phyloP scores from a whole-genome alignment of 345 rosid species.

The Salix udensis region DNA sequence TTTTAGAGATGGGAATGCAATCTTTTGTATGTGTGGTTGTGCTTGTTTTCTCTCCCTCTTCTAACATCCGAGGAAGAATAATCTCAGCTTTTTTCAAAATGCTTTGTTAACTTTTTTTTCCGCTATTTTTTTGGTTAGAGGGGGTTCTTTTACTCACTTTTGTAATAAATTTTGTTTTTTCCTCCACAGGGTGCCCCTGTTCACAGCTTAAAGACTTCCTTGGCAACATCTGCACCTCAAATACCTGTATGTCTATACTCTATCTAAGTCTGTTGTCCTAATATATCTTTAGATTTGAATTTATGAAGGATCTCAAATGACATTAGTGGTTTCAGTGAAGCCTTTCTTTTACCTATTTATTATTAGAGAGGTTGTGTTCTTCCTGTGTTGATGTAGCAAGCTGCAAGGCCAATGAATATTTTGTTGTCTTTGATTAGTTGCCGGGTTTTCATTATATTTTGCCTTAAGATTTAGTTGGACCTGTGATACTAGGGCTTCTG shows the following conservation, averaged over 20 bases:
- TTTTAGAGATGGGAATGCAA: neutral
- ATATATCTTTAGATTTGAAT: neutral
- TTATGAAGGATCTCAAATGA: neutral
- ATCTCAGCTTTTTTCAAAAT: neutral
- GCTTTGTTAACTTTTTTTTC: neutral
- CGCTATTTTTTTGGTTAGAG: neutral
- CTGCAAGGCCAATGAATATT: neutral
- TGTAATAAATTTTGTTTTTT: neutral
- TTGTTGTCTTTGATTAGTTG: neutral
- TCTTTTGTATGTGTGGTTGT: neutral
- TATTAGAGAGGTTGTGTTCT: neutral
- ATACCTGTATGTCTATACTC: slow-evolving; percentile 41
- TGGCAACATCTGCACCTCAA: slow-evolving; percentile 61
- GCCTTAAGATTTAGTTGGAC: neutral
- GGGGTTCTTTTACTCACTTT: neutral
- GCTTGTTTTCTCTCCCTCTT: neutral
- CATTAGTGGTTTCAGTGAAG: neutral
- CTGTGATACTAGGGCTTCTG: neutral
- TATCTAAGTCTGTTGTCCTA: neutral
- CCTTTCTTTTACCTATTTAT: neutral
- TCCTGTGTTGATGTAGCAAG: neutral
- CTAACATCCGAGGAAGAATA: neutral
- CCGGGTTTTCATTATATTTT: neutral
- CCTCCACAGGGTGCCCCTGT: slow-evolving; percentile 65
- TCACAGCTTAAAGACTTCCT: slow-evolving; percentile 63